Conservation (phyloP, 768 basidiomycete genomes). For the Podaxis sp. region DNA sequence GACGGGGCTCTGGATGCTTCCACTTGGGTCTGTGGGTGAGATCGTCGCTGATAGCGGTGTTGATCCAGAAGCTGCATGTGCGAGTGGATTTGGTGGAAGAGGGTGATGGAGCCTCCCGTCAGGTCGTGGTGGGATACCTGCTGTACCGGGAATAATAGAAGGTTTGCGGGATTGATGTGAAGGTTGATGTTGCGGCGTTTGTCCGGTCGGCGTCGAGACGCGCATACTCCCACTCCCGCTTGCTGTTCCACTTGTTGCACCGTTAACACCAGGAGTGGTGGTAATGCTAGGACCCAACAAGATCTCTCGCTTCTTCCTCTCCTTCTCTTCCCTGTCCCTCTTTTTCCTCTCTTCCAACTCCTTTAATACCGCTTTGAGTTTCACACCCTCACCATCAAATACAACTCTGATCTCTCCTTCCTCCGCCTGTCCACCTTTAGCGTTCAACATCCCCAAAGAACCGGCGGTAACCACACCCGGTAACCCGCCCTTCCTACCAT, state of each 20-base stretch:
- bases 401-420: slow-evolving; percentile 71
- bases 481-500: slow-evolving; percentile 58
- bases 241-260: not conserved
- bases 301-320: slow-evolving; percentile 28
- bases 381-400: slow-evolving; percentile 73
- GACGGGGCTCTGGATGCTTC: not conserved
- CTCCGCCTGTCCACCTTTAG: slow-evolving; percentile 26
- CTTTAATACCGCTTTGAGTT: slow-evolving; percentile 62
- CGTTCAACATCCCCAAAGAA: slow-evolving; percentile 19
- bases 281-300: not conserved
- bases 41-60: not conserved
- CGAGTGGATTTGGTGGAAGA: slow-evolving; percentile 20
- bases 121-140: slow-evolving; percentile 7
- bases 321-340: slow-evolving; percentile 47
- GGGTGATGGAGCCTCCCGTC: slow-evolving; percentile 17
- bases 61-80: slow-evolving; percentile 7
- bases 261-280: not conserved
- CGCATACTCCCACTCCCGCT: slow-evolving; percentile 18
- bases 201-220: slow-evolving; percentile 13
- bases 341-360: slow-evolving; percentile 60
- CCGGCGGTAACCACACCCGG: slow-evolving; percentile 27
- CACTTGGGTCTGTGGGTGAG: not conserved
- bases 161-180: not conserved
- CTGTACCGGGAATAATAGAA: not conserved
- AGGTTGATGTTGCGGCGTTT: slow-evolving; percentile 14